Percentiles rank a stretch among this genome's conserved stretches.
phyloP scores from a whole-genome alignment of 176 grass and related monocot genomes.

The Hordeum marinum region DNA sequence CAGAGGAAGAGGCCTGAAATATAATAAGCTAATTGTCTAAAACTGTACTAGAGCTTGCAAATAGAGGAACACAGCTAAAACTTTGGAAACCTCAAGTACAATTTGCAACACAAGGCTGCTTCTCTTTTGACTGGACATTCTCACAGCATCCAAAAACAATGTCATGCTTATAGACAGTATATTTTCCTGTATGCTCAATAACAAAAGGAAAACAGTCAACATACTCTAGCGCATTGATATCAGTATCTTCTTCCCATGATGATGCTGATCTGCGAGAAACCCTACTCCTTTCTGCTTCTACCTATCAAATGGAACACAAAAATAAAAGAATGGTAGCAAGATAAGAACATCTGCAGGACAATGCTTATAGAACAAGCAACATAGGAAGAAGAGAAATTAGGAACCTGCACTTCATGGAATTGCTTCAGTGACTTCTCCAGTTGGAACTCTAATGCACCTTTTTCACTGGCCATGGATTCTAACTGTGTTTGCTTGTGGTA shows the following conservation, averaged over 20 bases:
- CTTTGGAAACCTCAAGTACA: background rate
- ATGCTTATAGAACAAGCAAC: background rate
- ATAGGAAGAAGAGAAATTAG: slow-evolving; percentile 21
- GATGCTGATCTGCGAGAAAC: slow-evolving; percentile 59
- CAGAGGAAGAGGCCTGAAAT: slow-evolving; percentile 90
- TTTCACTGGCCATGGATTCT: slow-evolving; percentile 91
- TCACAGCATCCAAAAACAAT: background rate
- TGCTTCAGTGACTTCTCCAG: slow-evolving; percentile 84
- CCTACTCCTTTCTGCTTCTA: slow-evolving; percentile 93
- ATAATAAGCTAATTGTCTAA: slow-evolving; percentile 28
- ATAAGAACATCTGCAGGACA: slow-evolving; percentile 15
- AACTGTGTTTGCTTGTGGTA: slow-evolving; percentile 99
- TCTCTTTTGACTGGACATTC: background rate
- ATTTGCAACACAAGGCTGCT: background rate
- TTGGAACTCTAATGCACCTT: slow-evolving; percentile 92
- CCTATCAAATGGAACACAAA: slow-evolving; percentile 45
- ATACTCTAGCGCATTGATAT: slow-evolving; percentile 94
- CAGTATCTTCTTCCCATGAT: slow-evolving; percentile 98
- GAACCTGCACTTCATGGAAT: slow-evolving; percentile 91
- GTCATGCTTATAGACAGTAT: background rate
- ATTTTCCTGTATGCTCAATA: background rate
- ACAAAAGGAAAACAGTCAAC: slow-evolving; percentile 14
- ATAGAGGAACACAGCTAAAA: background rate
- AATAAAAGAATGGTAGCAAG: slow-evolving; percentile 11
- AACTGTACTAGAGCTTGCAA: slow-evolving; percentile 16